phyloP scores from a whole-genome alignment of 1,139 yeast species.

The Cylindricascospora bacillispora region DNA sequence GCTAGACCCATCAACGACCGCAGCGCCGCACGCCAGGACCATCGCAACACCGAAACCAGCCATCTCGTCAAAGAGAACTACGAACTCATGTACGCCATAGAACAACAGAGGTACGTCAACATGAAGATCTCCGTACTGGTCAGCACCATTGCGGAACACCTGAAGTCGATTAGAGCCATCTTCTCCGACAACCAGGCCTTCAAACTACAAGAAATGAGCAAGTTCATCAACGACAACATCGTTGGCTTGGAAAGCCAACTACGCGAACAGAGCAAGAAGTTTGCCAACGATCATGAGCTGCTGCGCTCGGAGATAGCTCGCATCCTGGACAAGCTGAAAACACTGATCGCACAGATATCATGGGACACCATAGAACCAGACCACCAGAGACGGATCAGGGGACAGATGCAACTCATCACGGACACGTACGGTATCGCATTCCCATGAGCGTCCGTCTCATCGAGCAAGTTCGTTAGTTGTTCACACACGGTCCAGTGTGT shows the following conservation, averaged over 20 bases:
- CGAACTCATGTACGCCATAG: conserved; percentile 18
- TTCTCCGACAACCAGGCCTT: conserved; percentile 10
- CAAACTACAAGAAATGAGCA: conserved; percentile 6
- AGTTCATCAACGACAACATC: conserved; percentile 3
- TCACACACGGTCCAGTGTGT: too few species aligned
- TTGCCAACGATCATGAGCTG: background rate
- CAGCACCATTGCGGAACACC: conserved; percentile 19
- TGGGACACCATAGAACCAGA: too few species aligned
- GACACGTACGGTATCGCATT: too few species aligned
- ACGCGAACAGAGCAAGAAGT: too few species aligned
- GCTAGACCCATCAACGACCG: background rate
- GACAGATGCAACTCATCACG: too few species aligned
- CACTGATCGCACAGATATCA: conserved; percentile 1
- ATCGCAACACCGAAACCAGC: conserved; percentile 7
- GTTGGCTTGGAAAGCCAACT: background rate
- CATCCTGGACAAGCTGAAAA: conserved; percentile 4
- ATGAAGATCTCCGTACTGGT: conserved; percentile 16
- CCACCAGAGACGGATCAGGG: too few species aligned
- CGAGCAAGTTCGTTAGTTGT: too few species aligned
- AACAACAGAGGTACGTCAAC: conserved; percentile 22
- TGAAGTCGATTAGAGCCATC: conserved; percentile 20
- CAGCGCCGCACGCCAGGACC: too few species aligned
- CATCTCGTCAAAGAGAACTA: conserved; percentile 18
- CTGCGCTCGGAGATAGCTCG: background rate
- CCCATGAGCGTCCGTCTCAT: too few species aligned